phyloP scores from a whole-genome alignment of 257 asterid species.

The Solanum commersonii region DNA sequence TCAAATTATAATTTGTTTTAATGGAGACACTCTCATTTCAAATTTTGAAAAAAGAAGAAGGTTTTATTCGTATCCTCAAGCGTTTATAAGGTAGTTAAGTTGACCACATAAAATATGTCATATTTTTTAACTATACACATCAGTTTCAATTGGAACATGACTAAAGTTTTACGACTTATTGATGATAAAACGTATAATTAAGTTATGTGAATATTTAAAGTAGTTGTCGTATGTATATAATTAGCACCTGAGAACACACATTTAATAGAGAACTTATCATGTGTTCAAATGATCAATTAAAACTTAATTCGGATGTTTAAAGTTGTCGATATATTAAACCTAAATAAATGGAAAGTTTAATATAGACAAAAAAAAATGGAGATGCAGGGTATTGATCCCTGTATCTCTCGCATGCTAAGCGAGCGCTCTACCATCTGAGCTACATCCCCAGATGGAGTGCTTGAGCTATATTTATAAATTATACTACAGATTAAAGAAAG shows the following conservation, averaged over 20 bases:
- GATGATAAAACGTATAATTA: neutral
- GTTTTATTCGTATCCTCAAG: neutral
- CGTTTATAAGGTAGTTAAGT: neutral
- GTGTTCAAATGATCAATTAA: no score
- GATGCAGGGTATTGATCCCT: slow-evolving; percentile 41
- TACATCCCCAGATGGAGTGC: slow-evolving; percentile 28
- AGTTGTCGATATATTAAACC: no score
- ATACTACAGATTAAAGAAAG: no score
- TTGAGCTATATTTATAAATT: no score
- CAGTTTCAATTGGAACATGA: neutral
- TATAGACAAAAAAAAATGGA: neutral
- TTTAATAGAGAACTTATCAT: no score
- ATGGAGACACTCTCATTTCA: neutral
- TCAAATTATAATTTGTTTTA: neutral
- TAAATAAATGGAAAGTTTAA: no score
- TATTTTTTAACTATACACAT: neutral
- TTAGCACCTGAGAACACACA: no score
- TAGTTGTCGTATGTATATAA: no score
- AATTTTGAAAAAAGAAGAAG: neutral
- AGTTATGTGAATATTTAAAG: neutral
- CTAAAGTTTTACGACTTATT: neutral
- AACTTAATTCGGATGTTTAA: no score
- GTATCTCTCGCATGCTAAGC: slow-evolving; percentile 38
- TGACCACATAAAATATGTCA: neutral
- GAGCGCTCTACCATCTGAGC: slow-evolving; percentile 60